Evolutionary conservation across 257 asterid genomes (phyloP).

Genomic region (Striga asiatica): DNA sequence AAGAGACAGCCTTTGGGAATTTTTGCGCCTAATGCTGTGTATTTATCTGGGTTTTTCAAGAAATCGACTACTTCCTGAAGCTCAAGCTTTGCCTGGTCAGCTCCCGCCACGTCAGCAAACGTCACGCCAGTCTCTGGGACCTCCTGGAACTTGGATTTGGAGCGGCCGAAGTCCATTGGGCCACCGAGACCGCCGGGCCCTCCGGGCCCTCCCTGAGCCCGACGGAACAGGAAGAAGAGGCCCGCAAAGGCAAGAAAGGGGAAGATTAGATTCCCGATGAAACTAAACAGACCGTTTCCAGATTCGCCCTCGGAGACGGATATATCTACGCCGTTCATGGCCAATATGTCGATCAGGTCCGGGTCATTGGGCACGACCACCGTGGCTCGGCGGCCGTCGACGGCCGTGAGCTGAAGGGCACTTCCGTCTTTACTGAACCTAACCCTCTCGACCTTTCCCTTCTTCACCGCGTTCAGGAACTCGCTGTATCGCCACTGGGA

Average conservation of each 20-base stretch:
- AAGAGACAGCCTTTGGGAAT: slow-evolving; percentile 68
- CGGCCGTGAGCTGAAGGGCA: slow-evolving; percentile 55
- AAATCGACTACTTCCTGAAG: slow-evolving; percentile 73
- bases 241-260: slow-evolving; percentile 57
- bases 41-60: slow-evolving; percentile 67
- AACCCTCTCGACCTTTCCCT: slow-evolving; percentile 66
- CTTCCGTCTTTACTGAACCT: slow-evolving; percentile 64
- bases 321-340: slow-evolving; percentile 70
- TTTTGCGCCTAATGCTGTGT: slow-evolving; percentile 70
- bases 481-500: slow-evolving; percentile 70
- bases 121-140: slow-evolving; percentile 71
- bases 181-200: slow-evolving; percentile 80
- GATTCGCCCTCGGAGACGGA: slow-evolving; percentile 65
- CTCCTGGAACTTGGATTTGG: slow-evolving; percentile 76
- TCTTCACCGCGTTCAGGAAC: slow-evolving; percentile 60
- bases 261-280: slow-evolving; percentile 51
- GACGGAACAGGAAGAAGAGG: slow-evolving; percentile 44
- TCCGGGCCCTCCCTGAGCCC: slow-evolving; percentile 70
- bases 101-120: slow-evolving; percentile 72
- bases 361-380: slow-evolving; percentile 71
- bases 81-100: slow-evolving; percentile 72
- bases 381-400: slow-evolving; percentile 56
- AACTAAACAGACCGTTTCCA: slow-evolving; percentile 48
- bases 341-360: slow-evolving; percentile 56
- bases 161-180: slow-evolving; percentile 77